Conservation (phyloP, 805 yeast species). For the Pichia insulana region DNA sequence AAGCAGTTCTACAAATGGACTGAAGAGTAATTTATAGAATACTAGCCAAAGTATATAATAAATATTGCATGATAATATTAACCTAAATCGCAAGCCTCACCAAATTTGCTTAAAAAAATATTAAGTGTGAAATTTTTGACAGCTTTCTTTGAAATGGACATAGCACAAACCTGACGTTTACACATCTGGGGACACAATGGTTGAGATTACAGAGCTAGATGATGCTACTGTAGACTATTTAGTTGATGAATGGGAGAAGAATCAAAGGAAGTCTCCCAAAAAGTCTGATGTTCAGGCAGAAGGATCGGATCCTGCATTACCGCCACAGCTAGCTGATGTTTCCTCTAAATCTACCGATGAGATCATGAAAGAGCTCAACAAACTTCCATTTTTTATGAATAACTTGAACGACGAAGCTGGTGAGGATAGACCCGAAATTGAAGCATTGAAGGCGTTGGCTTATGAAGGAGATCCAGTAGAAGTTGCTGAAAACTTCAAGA, state of each 20-base stretch:
- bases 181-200: conserved; percentile 21
- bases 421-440: conserved; percentile 66
- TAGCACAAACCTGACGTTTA: too few species aligned
- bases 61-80: background rate
- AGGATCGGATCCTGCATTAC: conserved; percentile 48
- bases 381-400: conserved; percentile 92
- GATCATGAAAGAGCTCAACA: conserved; percentile 66
- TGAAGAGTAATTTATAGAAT: conserved; percentile 34
- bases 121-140: too few species aligned
- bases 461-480: conserved; percentile 96
- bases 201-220: conserved; percentile 23
- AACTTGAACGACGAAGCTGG: conserved; percentile 64
- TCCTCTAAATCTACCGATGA: conserved; percentile 64
- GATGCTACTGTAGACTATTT: conserved; percentile 15
- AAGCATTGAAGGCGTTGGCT: conserved; percentile 84
- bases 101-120: too few species aligned
- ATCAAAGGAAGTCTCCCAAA: conserved; percentile 13
- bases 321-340: conserved; percentile 69
- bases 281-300: conserved; percentile 31
- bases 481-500: conserved; percentile 79
- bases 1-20: conserved; percentile 76
- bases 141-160: background rate
- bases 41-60: too few species aligned
- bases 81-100: too few species aligned
- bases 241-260: conserved; percentile 28